Conservation (phyloP, 805 yeast genomes). For the Debaryomyces hansenii region DNA sequence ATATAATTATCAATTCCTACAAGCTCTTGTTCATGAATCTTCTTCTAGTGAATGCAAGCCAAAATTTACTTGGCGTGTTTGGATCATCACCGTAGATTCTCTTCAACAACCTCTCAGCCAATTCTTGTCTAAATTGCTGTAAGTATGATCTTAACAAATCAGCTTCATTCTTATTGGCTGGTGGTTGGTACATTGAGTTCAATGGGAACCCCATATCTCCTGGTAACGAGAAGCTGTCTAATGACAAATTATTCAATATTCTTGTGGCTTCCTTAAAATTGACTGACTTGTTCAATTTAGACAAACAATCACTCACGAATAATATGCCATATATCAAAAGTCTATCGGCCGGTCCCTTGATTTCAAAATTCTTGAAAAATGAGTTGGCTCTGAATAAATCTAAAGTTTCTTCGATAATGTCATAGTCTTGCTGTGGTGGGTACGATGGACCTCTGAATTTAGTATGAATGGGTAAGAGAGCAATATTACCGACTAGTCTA, state of each 20-base stretch:
- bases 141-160: constrained; percentile 80
- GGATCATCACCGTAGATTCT: constrained; percentile 65
- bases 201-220: constrained; percentile 95
- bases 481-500: constrained; percentile 75
- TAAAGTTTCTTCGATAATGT: constrained; percentile 85
- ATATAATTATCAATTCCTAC: constrained; percentile 19
- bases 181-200: constrained; percentile 74
- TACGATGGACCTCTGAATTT: constrained; percentile 89
- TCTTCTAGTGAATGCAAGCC: constrained; percentile 95
- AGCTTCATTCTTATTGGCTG: constrained; percentile 70
- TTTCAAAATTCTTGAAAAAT: constrained; percentile 94
- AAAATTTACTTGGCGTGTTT: constrained; percentile 75
- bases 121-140: constrained; percentile 92
- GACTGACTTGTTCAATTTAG: constrained; percentile 52
- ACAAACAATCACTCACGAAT: constrained; percentile 81
- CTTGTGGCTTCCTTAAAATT: constrained; percentile 61
- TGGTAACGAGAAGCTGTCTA: constrained; percentile 87
- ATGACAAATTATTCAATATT: constrained; percentile 76
- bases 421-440: constrained; percentile 71
- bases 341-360: constrained; percentile 93
- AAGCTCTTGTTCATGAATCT: constrained; percentile 92
- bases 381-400: constrained; percentile 95
- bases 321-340: constrained; percentile 90
- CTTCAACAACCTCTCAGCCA: constrained; percentile 74
- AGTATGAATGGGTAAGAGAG: constrained; percentile 82